Conservation (phyloP, 306 rosid genomes). For the Heteromeles arbutifolia region DNA sequence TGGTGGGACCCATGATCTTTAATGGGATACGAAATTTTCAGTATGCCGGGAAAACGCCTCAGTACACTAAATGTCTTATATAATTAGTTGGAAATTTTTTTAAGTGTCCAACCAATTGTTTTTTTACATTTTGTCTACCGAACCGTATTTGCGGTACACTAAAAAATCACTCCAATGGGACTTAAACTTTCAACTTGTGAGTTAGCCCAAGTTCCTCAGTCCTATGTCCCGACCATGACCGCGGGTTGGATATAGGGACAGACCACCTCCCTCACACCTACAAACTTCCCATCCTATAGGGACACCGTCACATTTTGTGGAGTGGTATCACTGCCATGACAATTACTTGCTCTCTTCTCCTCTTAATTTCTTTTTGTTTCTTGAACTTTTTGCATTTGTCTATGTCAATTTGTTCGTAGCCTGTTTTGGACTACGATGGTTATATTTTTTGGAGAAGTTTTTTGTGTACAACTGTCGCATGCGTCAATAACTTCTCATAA, state of each 20-base stretch:
- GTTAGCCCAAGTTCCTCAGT: background rate
- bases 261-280: conserved; percentile 22
- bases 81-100: no score
- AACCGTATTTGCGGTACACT: no score
- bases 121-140: no score
- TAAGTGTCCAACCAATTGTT: no score
- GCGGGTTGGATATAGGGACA: conserved; percentile 21
- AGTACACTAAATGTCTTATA: no score
- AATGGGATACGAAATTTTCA: background rate
- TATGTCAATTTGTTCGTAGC: background rate
- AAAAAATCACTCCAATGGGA: background rate
- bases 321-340: background rate
- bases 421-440: background rate
- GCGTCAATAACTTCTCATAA: no score
- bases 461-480: no score
- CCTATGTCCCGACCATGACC: background rate
- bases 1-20: background rate
- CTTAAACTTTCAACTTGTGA: background rate
- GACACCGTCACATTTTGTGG: conserved; percentile 4
- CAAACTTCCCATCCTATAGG: background rate
- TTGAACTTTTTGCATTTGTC: background rate
- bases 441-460: no score
- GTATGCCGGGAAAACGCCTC: no score
- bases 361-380: background rate
- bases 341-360: background rate